Conservation (phyloP, 805 yeast species). For the Schizosaccharomyces octosporus region DNA sequence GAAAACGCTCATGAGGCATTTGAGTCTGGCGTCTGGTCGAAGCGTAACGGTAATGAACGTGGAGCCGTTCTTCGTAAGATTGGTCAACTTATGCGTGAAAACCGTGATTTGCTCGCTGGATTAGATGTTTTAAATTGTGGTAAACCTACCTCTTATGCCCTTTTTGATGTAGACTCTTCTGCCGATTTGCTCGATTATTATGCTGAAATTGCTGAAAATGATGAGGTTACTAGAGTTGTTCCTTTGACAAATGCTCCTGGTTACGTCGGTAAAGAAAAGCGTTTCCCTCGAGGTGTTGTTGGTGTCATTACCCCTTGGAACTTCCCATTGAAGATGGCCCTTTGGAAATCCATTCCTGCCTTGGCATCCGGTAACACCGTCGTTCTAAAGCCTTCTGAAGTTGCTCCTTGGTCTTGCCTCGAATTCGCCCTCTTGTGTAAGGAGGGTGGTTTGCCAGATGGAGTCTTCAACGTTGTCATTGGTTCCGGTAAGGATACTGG, state of each 20-base stretch:
- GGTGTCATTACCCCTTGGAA: conserved; percentile 55
- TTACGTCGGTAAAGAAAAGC: neutral
- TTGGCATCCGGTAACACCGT: conserved; percentile 55
- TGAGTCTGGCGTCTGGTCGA: conserved; percentile 1
- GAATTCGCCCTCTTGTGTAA: conserved; percentile 31
- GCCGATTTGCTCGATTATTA: neutral
- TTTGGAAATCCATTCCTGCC: conserved; percentile 69
- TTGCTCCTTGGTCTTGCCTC: conserved; percentile 48
- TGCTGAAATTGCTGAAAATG: neutral
- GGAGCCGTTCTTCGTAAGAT: neutral
- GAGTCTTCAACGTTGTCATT: conserved; percentile 45
- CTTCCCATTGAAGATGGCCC: conserved; percentile 26
- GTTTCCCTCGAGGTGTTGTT: conserved; percentile 20
- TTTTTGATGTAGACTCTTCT: neutral
- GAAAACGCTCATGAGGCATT: neutral
- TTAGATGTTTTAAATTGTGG: neutral
- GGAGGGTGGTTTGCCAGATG: conserved; percentile 54
- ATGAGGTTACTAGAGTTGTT: neutral
- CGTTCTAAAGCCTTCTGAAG: conserved; percentile 50
- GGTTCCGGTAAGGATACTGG: conserved; percentile 31
- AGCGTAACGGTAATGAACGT: neutral
- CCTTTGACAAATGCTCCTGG: neutral
- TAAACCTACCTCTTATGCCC: neutral
- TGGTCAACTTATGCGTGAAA: neutral
- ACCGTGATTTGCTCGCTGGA: neutral